Base-by-base conservation (phyloP, 139 green algal genomes). In the Chlorella sp. region DNA sequence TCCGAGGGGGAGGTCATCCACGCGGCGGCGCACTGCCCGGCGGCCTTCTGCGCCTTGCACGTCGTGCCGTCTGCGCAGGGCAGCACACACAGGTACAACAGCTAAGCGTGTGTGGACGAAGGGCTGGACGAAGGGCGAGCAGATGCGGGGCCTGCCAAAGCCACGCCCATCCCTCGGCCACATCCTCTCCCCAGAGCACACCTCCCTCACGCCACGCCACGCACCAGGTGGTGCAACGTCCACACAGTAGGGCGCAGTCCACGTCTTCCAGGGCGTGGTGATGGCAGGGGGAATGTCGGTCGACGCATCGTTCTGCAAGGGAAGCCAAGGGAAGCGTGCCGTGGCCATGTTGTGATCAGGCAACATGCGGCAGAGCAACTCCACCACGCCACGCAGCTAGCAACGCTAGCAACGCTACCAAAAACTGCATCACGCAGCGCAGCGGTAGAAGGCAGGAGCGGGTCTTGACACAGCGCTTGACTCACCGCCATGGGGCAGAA, bases 181-280 rank as follows among this genome's bases (percentile, higher is more conserved):
- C 59, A 64, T 10, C 22, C 4, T 32, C 26, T 10, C 61, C 4
- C 23, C 10, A 67, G 61, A 67, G 61, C 27, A 24, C n/a, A 67
- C 2, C 17, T 23, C 4, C 27, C 22, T n/a, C 2, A 22, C 23
- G 17, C 3, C 22, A 31, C 22, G 59, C 59, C 5, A 70, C 75
- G 22, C 51, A 81, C 76, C 76, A 33, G 62, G 65, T 20, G 77
- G 71, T 4, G 77, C 55, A 0, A 82, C 29, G 50, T 82, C 77
- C 6, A 65, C 73, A 27, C 77, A 82, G 49, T 70, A 75, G 1
- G 72, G 71, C 6, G 74, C 67, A 14, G 30, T n/a, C 77, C 77
- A 82, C 36, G 59, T 61, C 3, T 69, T 77, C 70, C 70, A 81
- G 24, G 42, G 0, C 73, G 42, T 4, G 34, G 69, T 62, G 61